Evolutionary conservation across 2,329 filamentous ascomycete genomes (phyloP), one percentile per base, ranked within the genome.

Genomic region (Colletotrichum scovillei): DNA sequence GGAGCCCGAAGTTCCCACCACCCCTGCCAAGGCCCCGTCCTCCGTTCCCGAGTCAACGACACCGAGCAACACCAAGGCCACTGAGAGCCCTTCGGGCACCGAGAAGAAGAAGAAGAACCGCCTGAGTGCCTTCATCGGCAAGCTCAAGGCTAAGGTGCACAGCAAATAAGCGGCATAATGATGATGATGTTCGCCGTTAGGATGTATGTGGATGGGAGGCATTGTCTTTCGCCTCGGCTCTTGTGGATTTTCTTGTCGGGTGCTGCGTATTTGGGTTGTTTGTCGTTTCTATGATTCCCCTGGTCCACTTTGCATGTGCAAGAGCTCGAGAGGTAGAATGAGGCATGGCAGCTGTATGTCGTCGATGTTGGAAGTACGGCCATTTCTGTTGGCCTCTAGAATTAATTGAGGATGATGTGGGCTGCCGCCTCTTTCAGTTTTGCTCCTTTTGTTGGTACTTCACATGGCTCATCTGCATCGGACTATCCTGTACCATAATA

Each of bases 51-150:
- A 74, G 49, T 69, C 70, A 30, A 69, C 76, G 64, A 74, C 77
- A 26, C 76, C 78, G 28, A 76, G 75, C 66, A 76, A 74, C 63
- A 78, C 49, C 60, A 82, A 82, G 74, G 77, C 81, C 19, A 75
- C 81, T 11, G 68, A 72, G 24, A 74, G 72, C 68, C 68, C 72
- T 16, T 58, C 72, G 32, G 68, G 46, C 24, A 82, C 83, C 19
- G 87, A 90, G 64, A 91, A 90, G 84, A 93, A 92, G 86, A 92
- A 92, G 87, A 92, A 91, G 86, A 86, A 89, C 81, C 87, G 91
- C 67, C 78, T 92, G 72, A 93, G 91, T 82, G 83, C 87, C 66
- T 88, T 93, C 77, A 89, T 93, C 79, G 85, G 82, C 82, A 90
- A 88, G 84, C 78, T 90, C 78, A 88, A 87, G 82, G 79, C 83